These are phyloP conservation scores for Hymenoscyphus fructigenus DNA, from an alignment of 2,329 filamentous ascomycete species.

Conservation along the genomic window DNA sequence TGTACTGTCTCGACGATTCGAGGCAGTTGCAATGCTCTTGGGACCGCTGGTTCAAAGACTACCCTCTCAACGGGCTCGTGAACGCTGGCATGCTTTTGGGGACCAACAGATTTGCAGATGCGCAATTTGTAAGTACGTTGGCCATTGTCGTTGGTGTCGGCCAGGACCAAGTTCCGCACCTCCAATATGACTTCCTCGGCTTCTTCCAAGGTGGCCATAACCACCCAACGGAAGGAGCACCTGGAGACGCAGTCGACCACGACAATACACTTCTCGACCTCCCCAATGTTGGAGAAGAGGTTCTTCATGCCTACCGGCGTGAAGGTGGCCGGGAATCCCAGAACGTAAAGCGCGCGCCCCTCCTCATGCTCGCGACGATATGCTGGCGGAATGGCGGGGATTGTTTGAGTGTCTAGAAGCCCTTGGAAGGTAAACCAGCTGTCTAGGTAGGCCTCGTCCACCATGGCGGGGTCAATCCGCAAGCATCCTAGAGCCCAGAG, in stretches of 20 bases:
- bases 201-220: slow-evolving; percentile 25
- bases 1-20: slow-evolving; percentile 2
- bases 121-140: slow-evolving; percentile 3
- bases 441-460: neutral
- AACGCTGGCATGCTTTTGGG: slow-evolving; percentile 7
- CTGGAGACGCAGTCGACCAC: slow-evolving; percentile 23
- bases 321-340: slow-evolving; percentile 21
- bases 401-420: neutral
- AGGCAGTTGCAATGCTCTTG: neutral
- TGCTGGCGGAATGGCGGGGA: slow-evolving; percentile 24
- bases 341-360: slow-evolving; percentile 26
- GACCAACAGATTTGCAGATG: slow-evolving; percentile 14
- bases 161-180: neutral
- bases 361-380: slow-evolving; percentile 22
- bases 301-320: slow-evolving; percentile 11
- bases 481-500: neutral
- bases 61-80: neutral
- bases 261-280: slow-evolving; percentile 19
- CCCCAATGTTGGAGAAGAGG: slow-evolving; percentile 23
- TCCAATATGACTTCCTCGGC: slow-evolving; percentile 11
- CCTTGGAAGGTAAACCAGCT: neutral
- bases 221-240: slow-evolving; percentile 29
- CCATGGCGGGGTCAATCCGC: neutral
- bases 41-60: neutral
- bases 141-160: neutral